phyloP scores from a whole-genome alignment of 257 asterid species.

The Capsicum rhomboideum region DNA sequence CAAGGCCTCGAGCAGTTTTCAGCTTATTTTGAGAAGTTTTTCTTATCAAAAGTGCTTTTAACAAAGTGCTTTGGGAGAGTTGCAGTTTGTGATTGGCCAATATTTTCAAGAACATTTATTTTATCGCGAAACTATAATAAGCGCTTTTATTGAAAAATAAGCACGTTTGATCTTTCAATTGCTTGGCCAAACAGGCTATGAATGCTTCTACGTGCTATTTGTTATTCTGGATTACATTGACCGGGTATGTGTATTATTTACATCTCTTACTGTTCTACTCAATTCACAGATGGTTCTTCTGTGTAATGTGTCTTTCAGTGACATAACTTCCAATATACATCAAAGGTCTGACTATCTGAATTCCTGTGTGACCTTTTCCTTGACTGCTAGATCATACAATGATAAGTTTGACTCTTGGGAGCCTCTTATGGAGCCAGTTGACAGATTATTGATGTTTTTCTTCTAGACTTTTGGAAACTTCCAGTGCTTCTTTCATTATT shows the following conservation, averaged over 20 bases:
- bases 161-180: background rate
- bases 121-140: background rate
- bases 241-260: background rate
- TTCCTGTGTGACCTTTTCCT: constrained; percentile 57
- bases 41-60: background rate
- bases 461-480: background rate
- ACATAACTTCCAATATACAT: constrained; percentile 52
- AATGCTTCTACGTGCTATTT: background rate
- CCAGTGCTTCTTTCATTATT: background rate
- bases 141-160: background rate
- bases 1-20: too few species aligned
- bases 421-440: constrained; percentile 86
- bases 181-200: background rate
- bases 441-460: constrained; percentile 65
- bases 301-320: constrained; percentile 78
- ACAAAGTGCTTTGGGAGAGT: background rate
- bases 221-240: background rate
- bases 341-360: constrained; percentile 52
- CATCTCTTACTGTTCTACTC: constrained; percentile 13
- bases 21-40: background rate
- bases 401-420: constrained; percentile 89
- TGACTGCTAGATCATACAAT: constrained; percentile 75
- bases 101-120: background rate
- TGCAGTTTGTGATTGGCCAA: background rate
- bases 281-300: constrained; percentile 78